Evolutionary conservation across 1,139 yeast species (phyloP).

Genomic region (Yamadazyma blattariae): DNA sequence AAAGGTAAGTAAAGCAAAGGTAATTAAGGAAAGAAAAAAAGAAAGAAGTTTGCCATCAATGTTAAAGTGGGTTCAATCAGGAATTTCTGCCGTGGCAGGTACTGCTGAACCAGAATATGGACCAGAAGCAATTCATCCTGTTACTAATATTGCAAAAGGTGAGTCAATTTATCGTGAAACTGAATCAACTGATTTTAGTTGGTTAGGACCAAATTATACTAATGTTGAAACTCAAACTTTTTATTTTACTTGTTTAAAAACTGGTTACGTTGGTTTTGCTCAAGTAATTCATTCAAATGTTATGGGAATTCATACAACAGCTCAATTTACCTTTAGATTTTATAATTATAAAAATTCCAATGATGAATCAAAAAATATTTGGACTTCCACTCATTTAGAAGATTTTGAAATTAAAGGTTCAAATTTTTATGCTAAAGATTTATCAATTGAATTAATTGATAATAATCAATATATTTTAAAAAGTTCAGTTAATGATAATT

Average conservation of each 20-base stretch:
- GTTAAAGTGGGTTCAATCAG: conserved; percentile 85
- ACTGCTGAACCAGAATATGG: conserved; percentile 98
- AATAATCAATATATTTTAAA: conserved; percentile 55
- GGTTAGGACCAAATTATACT: conserved; percentile 75
- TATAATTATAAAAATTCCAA: conserved; percentile 48
- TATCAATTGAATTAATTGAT: conserved; percentile 61
- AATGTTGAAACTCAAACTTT: conserved; percentile 95
- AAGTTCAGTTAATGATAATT: conserved; percentile 64
- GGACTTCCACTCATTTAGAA: conserved; percentile 91
- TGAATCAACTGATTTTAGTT: conserved; percentile 61
- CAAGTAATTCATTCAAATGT: conserved; percentile 93
- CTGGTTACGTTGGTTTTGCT: conserved; percentile 79
- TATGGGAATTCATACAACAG: conserved; percentile 85
- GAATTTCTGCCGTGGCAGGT: conserved; percentile 92
- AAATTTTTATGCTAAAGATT: conserved; percentile 71
- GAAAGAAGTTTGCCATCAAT: no score
- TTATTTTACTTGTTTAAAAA: conserved; percentile 65
- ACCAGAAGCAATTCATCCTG: conserved; percentile 84
- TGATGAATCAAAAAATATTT: conserved; percentile 42
- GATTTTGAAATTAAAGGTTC: conserved; percentile 76
- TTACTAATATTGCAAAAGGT: conserved; percentile 56
- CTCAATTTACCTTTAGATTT: conserved; percentile 89
- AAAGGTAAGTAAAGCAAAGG: no score
- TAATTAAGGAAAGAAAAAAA: no score
- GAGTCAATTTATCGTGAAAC: conserved; percentile 42